Evolutionary conservation across 768 basidiomycete species (phyloP).

Genomic region (Lenzites betulinus): DNA sequence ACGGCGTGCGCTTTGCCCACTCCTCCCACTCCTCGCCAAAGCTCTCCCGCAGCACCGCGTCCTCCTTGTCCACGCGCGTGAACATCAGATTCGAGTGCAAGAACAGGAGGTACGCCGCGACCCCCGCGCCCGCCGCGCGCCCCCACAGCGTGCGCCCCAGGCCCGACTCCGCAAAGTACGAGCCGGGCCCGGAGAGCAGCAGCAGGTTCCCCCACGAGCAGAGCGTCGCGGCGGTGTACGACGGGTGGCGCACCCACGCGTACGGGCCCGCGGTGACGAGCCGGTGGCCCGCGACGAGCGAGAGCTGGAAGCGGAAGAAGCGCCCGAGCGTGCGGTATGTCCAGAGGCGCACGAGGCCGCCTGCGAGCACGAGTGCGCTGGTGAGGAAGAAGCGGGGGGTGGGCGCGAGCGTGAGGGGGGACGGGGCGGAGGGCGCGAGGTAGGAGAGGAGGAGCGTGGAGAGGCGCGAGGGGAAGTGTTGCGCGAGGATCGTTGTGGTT

Average conservation of each 20-base stretch:
- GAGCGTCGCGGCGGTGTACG: constrained; percentile 15
- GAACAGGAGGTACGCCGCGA: neutral
- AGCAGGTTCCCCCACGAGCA: neutral
- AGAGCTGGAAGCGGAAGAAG: constrained; percentile 23
- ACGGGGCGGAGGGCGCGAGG: neutral
- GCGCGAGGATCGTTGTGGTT: constrained; percentile 1
- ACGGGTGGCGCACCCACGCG: constrained; percentile 24
- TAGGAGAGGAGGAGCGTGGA: neutral
- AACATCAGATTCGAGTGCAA: neutral
- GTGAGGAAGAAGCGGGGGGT: constrained; percentile 1
- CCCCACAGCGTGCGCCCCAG: constrained; percentile 7
- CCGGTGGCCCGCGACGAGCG: constrained; percentile 16
- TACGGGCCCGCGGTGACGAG: constrained; percentile 24
- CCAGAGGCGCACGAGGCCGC: neutral
- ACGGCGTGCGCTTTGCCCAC: constrained; percentile 18
- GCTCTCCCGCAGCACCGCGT: constrained; percentile 18
- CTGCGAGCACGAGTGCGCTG: neutral
- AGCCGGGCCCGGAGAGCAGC: neutral
- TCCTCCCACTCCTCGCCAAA: constrained; percentile 24
- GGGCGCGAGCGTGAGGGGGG: neutral
- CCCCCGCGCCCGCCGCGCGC: neutral
- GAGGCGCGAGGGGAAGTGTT: neutral
- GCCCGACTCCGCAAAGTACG: constrained; percentile 10
- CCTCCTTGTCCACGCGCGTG: constrained; percentile 17
- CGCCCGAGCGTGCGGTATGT: constrained; percentile 23